Evolutionary conservation across 257 asterid species (phyloP), one percentile per base, ranked within the genome.

Genomic region (Rubia yunnanensis): DNA sequence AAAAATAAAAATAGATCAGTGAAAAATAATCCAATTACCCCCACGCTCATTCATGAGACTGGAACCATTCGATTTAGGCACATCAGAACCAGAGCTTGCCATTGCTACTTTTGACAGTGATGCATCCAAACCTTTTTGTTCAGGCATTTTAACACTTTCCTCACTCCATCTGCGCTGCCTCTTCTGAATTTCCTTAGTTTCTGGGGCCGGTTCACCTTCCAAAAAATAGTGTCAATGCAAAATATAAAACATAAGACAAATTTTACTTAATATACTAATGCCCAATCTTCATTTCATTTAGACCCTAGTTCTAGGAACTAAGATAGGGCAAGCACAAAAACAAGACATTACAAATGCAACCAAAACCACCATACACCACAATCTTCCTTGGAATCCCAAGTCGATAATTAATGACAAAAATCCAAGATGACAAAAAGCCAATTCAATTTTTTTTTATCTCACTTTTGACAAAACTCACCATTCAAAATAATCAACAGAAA

Each of bases 141-240:
- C 77, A 32, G 83, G 46, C 46, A 67, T 18, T 46, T 68, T 67
- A 10, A 35, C 64, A 65, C 26, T 65, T 63, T 63, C 83, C 55
- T 52, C 9, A 54, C 71, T 78, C 83, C 80, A 78, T 65, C 71
- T 71, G 24, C 80, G 75, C 73, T 67, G 83, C 67, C 80, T 78
- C 61, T 78, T 78, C 27, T 68, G 70, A 69, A 72, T 74, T 28
- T 68, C 83, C 31, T 71, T 71, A 41, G 30, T 75, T 15, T 67
- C 83, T 38, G 67, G 27, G 36, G 63, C 70, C 7, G 46, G 59
- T 56, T 57, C 73, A 57, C 60, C 74, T 71, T 63, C 73, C 50
- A 72, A 71, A 56, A n/a, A 55, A 46, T 23, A 65, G 30, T 32
- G 34, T n/a, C 34, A 27, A 32, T 0, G 13, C 3, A 20, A n/a